phyloP scores from a whole-genome alignment of 1,139 yeast species.

The Sugiyamaella paludigena region DNA sequence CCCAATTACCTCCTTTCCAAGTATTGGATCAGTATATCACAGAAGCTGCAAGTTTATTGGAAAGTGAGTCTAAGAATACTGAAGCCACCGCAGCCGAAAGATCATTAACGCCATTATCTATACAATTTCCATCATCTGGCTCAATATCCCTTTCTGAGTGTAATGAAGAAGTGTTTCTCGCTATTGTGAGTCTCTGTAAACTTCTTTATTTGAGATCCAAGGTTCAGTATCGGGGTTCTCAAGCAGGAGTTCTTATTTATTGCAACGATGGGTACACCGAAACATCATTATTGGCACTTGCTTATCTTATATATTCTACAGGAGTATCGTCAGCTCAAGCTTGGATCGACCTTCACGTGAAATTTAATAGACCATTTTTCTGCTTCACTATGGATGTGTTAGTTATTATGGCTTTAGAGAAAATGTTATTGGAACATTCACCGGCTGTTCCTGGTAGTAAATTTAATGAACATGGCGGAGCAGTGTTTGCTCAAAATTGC shows the following conservation, averaged over 20 bases:
- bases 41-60: conserved; percentile 21
- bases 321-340: conserved; percentile 51
- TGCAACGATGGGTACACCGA: conserved; percentile 95
- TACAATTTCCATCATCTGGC: conserved; percentile 84
- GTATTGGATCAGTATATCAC: conserved; percentile 31
- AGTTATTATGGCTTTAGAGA: conserved; percentile 62
- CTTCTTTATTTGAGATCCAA: conserved; percentile 34
- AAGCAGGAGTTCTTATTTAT: conserved; percentile 50
- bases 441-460: conserved; percentile 39
- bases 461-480: conserved; percentile 12
- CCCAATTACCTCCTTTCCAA: conserved; percentile 48
- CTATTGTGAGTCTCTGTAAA: conserved; percentile 34
- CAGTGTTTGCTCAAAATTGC: conserved; percentile 4
- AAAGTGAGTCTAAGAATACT: not conserved
- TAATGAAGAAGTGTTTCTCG: conserved; percentile 27
- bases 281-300: conserved; percentile 68
- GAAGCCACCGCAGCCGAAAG: conserved; percentile 4
- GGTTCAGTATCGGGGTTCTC: conserved; percentile 23
- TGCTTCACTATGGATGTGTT: conserved; percentile 73
- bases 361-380: conserved; percentile 75
- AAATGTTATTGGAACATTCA: conserved; percentile 54
- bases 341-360: conserved; percentile 56
- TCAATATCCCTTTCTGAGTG: conserved; percentile 24
- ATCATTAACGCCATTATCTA: conserved; percentile 28
- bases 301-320: conserved; percentile 67